Percentiles rank a stretch among this genome's conserved stretches.
These are phyloP conservation scores for Echites panduratus DNA, from an alignment of 257 asterid species.

Conservation along the genomic window DNA sequence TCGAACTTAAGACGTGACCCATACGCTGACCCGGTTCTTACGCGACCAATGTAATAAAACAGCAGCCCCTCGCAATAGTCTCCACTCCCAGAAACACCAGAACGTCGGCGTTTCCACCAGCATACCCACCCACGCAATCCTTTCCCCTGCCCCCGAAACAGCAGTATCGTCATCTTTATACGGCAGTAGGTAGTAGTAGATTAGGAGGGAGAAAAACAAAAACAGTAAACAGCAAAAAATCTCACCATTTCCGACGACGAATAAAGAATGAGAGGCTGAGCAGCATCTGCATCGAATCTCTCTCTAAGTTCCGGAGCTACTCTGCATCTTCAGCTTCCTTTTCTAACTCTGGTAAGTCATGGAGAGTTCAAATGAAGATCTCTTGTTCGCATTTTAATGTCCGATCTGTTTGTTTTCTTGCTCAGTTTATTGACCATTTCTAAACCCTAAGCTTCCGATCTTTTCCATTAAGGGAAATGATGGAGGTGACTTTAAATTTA, in stretches of 20 bases:
- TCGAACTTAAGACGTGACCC: neutral
- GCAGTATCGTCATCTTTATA: neutral
- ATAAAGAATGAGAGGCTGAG: constrained; percentile 11
- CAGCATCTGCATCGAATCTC: constrained; percentile 18
- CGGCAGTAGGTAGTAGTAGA: neutral
- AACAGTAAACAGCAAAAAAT: neutral
- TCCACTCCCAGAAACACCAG: neutral
- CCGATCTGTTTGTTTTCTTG: constrained; percentile 26
- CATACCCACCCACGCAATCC: constrained; percentile 11
- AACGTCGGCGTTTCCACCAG: constrained; percentile 8
- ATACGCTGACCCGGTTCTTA: constrained; percentile 12
- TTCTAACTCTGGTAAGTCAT: constrained; percentile 36
- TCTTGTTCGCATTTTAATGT: constrained; percentile 6
- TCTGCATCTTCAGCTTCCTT: constrained; percentile 17
- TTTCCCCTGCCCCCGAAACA: constrained; percentile 28
- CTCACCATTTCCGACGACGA: constrained; percentile 1
- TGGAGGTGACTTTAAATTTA: neutral
- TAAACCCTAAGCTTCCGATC: constrained; percentile 14
- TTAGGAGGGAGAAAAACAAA: constrained; percentile 9
- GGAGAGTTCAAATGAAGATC: constrained; percentile 5
- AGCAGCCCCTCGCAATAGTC: constrained; percentile 8
- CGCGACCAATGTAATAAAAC: constrained; percentile 10
- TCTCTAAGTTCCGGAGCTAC: constrained; percentile 9
- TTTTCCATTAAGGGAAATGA: neutral
- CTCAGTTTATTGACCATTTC: neutral